Evolutionary conservation across 345 rosid genomes (phyloP), one percentile per base, ranked within the genome.

Genomic region (Heritiera fomes): DNA sequence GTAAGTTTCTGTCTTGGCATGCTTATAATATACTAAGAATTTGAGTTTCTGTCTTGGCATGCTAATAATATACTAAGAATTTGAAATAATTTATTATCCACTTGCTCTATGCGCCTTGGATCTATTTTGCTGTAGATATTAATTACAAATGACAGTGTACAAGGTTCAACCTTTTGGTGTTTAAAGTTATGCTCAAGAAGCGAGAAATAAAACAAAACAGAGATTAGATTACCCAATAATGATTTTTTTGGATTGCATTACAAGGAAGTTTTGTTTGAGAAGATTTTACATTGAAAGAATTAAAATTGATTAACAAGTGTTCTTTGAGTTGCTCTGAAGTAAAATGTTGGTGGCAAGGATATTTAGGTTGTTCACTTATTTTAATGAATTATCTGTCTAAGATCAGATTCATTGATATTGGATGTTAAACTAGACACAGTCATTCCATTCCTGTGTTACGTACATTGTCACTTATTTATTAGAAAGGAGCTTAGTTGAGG

Each of bases 81-180:
- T 23, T n/a, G 28, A 52, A 71, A 13, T 71, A 71, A 71, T 71
- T 71, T 71, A 71, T 15, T 32, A 34, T 50, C 75, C 45, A 50
- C 61, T 32, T 71, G 75, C 75, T 71, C 28, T 50, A 11, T 50
- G 60, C 6, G 45, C 59, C 32, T 28, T 49, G 40, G 53, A 17
- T 55, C 17, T 71, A 46, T 52, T 71, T 49, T 50, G 41, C 75
- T 71, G 13, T 7, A 8, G 3, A 8, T 17, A 50, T 50, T 50
- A 30, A 14, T 8, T 50, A 52, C 45, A 30, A 7, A 8, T 30
- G 41, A 4, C 50, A 71, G 60, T 50, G 23, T 30, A 8, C 8
- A 7, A 47, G 7, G 75, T 70, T 2, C 30, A 10, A 4, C 5
- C 3, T 11, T n/a, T 66, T 8, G 68, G 68, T 65, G 49, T 17